Evolutionary conservation across 257 asterid genomes (phyloP).

Genomic region (Scutellaria minor): DNA sequence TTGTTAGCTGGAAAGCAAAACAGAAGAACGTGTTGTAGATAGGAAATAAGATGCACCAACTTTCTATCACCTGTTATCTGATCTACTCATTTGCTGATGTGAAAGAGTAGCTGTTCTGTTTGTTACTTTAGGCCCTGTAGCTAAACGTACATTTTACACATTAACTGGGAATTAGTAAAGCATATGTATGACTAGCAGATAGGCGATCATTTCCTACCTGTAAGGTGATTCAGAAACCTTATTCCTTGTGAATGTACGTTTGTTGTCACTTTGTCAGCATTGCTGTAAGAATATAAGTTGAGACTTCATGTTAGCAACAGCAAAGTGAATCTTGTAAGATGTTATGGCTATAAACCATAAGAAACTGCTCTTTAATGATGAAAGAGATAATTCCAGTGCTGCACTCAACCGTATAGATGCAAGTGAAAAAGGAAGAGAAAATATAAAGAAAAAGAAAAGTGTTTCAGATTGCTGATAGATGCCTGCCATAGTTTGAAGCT

Average conservation of each 20-base stretch:
- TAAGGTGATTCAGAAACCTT: slow-evolving; percentile 73
- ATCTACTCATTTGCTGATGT: slow-evolving; percentile 42
- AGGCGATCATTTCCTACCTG: slow-evolving; percentile 51
- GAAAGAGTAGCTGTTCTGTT: slow-evolving; percentile 35
- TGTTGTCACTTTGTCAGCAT: slow-evolving; percentile 82
- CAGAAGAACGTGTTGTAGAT: not conserved
- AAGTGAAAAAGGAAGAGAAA: not conserved
- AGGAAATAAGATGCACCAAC: not conserved
- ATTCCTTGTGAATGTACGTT: slow-evolving; percentile 87
- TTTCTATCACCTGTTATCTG: slow-evolving; percentile 55
- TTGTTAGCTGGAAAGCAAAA: slow-evolving; percentile 36
- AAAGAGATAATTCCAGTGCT: not conserved
- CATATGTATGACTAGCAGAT: not conserved
- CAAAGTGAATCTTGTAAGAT: not conserved
- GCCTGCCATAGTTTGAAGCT: not conserved
- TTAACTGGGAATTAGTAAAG: not conserved
- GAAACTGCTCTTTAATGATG: not conserved
- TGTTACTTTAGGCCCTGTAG: slow-evolving; percentile 52
- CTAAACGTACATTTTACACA: not conserved
- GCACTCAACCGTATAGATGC: slow-evolving; percentile 3
- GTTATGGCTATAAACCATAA: not conserved
- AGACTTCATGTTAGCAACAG: slow-evolving; percentile 24
- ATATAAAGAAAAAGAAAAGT: not conserved
- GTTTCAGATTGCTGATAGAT: slow-evolving; percentile 4
- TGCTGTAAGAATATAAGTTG: slow-evolving; percentile 51